Base-by-base conservation (phyloP, 2,329 filamentous ascomycete genomes). In the Fusarium sacchari region DNA sequence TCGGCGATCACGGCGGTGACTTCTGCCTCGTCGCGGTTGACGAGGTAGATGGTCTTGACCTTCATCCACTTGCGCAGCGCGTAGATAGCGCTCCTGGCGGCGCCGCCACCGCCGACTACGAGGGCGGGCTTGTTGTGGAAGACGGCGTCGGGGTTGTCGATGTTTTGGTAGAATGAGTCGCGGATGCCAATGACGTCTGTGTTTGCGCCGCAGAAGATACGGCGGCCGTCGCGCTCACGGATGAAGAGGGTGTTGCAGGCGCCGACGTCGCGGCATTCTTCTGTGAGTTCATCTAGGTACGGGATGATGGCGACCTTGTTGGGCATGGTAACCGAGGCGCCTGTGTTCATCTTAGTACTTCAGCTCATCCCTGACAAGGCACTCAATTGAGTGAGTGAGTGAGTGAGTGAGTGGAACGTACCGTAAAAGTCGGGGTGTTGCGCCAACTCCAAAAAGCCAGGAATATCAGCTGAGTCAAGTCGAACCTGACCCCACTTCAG, bases 201-300 rank as follows among this genome's bases (percentile, higher is more conserved):
- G 84, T 96, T 96, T 47, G 93, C 92, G 60, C 93, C 94, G 81
- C 92, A 90, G 73, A 89, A 89, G 50, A 87, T 77, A 24, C 87
- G 84, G 39, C 82, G 82, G 57, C 88, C 86, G 52, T 85, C 81
- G 22, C 85, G 84, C 52, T 84, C 81, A 28, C 88, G 85, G 52
- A 93, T 80, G 83, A 92, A 95, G 59, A 96, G 87, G 2, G 93
- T 96, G 85, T 96, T 96, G 82, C 92, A 92, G 57, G 93, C 93
- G 53, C 93, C 93, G 28, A 95, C 91, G 40, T 91, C 90, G 56
- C 88, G 87, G 74, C 90, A 93, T 82, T 95, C 92, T 28, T 90
- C 87, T 12, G 93, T 94, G 42, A 95, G 84, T 60, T 91, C 89
- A 78, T 96, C 93, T 14, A 96, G 87, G 75, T 94, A 86, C 0